Base-by-base conservation (phyloP, 192 early-diverging fungal species). In the Backusella morwellensis region DNA sequence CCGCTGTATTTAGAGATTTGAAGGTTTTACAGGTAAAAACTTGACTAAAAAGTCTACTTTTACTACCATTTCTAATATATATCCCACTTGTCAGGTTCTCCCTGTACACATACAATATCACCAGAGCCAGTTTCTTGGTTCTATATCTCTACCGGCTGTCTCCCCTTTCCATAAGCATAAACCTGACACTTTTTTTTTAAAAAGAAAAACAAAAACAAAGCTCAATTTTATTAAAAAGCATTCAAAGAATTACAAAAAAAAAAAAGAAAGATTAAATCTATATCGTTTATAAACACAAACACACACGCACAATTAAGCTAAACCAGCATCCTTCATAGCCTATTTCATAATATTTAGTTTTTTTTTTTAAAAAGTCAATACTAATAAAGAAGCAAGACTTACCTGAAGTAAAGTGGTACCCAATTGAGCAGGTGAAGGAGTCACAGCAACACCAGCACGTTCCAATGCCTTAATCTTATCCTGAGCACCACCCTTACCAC, bases 381-480 rank as follows among this genome's bases (percentile, higher is more conserved):
- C 38, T 1, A 38, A 38, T 38, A 38, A 38, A 38, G 11, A 38
- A 11, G 0, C 38, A 38, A 38, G 11, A 2, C 23, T 59, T 81
- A 87, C 86, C 86, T 95, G 77, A 77, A 90, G 87, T 91, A 99
- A 96, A 75, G 87, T 84, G 47, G 92, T 89, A 69, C 98, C 98
- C 82, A 99, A 87, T 90, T 98, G 95, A 32, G 98, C 98, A 26
- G 98, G 98, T 70, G 93, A 95, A 79, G 93, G 89, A 68, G 96
- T 93, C 6, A 99, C 97, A 77, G 91, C 77, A 41, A 98, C 97
- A 75, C 95, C 95, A 69, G 96, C 98, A 73, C 84, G 84, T 82
- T 99, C 97, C 47, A 99, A 88, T 6, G 98, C 97, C 84, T 89
- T 89, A 82, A 99, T 97, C 92, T 99, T 99, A 90, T 97, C 97